A percentile compares a stretch with the other conserved stretches of the same genome.
These are phyloP conservation scores for Aspergillus ochraceoroseus DNA, from an alignment of 2,329 filamentous ascomycete genomes.

Conservation along the genomic window DNA sequence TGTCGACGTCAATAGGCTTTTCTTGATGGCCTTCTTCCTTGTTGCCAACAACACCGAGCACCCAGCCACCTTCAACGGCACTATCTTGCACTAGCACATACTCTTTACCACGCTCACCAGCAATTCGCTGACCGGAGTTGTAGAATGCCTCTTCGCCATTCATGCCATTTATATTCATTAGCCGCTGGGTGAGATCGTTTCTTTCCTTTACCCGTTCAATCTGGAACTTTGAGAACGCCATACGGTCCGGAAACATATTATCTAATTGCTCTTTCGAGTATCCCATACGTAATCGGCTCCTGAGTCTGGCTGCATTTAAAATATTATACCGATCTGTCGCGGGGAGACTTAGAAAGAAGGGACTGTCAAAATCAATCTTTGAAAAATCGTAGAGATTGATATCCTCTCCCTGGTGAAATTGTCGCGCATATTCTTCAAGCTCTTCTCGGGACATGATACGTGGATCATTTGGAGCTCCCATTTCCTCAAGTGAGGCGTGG, in stretches of 20 bases:
- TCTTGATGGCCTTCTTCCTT: constrained; percentile 73
- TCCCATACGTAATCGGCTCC: constrained; percentile 89
- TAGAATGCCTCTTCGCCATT: constrained; percentile 68
- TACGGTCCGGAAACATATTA: constrained; percentile 92
- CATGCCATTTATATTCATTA: constrained; percentile 95
- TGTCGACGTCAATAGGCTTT: constrained; percentile 90
- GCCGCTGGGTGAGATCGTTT: constrained; percentile 86
- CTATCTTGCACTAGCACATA: constrained; percentile 97
- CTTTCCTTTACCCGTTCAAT: constrained; percentile 89
- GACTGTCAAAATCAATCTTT: constrained; percentile 95
- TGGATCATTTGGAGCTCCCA: constrained; percentile 87
- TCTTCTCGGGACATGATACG: constrained; percentile 95
- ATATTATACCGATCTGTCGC: constrained; percentile 94
- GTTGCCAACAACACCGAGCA: constrained; percentile 83
- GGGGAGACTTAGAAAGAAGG: constrained; percentile 90
- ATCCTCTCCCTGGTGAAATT: constrained; percentile 89
- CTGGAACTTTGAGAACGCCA: constrained; percentile 95
- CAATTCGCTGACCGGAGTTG: constrained; percentile 51
- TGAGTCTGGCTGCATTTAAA: constrained; percentile 81
- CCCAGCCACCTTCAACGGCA: constrained; percentile 91
- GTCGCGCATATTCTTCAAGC: constrained; percentile 84
- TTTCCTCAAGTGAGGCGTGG: constrained; percentile 68
- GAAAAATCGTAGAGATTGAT: constrained; percentile 89
- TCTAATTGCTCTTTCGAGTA: constrained; percentile 94
- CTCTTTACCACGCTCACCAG: constrained; percentile 78